Evolutionary conservation across 2,329 filamentous ascomycete species (phyloP), one percentile per base, ranked within the genome.

Genomic region (Bretziella fagacearum): DNA sequence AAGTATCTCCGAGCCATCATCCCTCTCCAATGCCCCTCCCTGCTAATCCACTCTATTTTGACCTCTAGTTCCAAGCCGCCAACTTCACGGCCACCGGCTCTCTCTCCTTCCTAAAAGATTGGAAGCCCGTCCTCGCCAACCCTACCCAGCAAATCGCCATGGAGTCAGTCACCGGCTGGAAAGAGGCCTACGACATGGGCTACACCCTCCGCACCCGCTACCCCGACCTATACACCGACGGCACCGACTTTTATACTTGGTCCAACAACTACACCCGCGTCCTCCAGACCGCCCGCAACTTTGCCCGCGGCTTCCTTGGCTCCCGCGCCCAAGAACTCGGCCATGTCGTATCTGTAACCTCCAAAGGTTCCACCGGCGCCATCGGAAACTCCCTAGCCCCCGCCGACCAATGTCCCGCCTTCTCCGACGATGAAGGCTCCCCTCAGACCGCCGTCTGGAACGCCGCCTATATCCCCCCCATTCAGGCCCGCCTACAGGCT

Each of bases 221-320:
- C 48, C 65, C 67, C 0, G 58, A 68, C 30, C 64, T 80, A 15
- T 72, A 73, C 53, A 54, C 56, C 1, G 63, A 69, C 44, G 65
- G 67, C 5, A 62, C 67, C 4, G 56, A 62, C 6, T 79, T 80
- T 54, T 63, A 69, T 6, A 68, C 77, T 5, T 82, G 74, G 73
- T 69, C 74, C 15, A 82, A 81, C 56, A 71, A 76, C 54, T 81
- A 81, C 57, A 69, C 72, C 4, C 68, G 74, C 4, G 74, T 78
- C 0, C 62, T 79, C 8, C 72, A 80, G 56, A 77, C 74, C 2
- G 75, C 75, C 1, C 63, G 71, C 44, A 65, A 74, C 39, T 81
- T 81, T 52, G 63, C 75, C 1, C 67, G 68, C 26, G 77, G 77
- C 6, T 81, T 73, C 55, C 58, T 81, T 0, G 76, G 76, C 0